Evolutionary conservation across 306 rosid species (phyloP).

Genomic region (Ziziphus jujuba): DNA sequence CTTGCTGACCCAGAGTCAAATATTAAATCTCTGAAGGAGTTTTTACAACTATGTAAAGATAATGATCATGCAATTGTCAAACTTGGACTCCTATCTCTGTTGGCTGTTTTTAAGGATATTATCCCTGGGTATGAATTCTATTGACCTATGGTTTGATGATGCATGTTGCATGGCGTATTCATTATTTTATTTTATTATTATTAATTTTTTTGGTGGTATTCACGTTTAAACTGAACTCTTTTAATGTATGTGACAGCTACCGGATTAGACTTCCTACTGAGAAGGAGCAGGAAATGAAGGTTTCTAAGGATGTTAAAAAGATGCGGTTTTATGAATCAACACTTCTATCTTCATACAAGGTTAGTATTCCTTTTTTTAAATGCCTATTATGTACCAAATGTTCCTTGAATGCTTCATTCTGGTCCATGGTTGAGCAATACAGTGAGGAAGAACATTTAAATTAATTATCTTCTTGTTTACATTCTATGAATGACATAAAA

Average conservation of each 20-base stretch:
- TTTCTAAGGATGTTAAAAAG: conserved; percentile 83
- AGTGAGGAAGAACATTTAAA: neutral
- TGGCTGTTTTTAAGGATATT: conserved; percentile 89
- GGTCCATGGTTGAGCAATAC: neutral
- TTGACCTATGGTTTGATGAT: conserved; percentile 2
- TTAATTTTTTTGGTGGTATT: neutral
- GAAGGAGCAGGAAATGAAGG: conserved; percentile 93
- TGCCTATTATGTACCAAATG: neutral
- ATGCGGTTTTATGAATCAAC: conserved; percentile 89
- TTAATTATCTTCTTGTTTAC: neutral
- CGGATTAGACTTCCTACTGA: conserved; percentile 95
- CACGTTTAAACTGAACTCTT: conserved; percentile 9
- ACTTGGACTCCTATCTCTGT: conserved; percentile 88
- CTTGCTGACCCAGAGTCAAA: conserved; percentile 85
- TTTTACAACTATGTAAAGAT: conserved; percentile 70
- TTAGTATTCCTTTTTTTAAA: conserved; percentile 29
- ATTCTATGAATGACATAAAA: neutral
- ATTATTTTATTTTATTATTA: neutral
- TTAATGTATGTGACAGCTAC: conserved; percentile 54
- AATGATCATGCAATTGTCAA: conserved; percentile 62
- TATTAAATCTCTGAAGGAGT: conserved; percentile 76
- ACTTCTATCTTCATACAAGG: conserved; percentile 90
- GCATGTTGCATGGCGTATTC: conserved; percentile 18
- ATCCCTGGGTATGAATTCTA: conserved; percentile 72
- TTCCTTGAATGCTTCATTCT: neutral